These are phyloP conservation scores for Agrocybe pediades DNA, from an alignment of 768 basidiomycete species.

Conservation along the genomic window DNA sequence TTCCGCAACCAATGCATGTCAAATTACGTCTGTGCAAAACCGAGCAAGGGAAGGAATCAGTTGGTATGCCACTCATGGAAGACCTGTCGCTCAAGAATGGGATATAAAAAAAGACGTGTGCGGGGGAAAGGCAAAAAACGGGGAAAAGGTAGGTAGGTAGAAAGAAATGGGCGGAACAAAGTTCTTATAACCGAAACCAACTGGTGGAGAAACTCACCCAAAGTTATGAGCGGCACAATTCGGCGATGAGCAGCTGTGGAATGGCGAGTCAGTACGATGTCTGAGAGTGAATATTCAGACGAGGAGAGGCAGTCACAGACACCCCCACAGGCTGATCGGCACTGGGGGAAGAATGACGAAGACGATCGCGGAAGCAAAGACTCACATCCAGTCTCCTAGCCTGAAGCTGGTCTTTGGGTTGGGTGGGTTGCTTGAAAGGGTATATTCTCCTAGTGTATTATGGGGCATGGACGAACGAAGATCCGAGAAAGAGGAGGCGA, in stretches of 20 bases:
- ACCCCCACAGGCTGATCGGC: conserved; percentile 16
- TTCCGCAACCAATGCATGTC: conserved; percentile 77
- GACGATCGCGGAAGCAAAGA: conserved; percentile 19
- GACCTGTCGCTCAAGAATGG: too few relatives aligned
- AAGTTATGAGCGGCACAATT: conserved; percentile 85
- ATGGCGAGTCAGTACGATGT: conserved; percentile 16
- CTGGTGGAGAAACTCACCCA: conserved; percentile 56
- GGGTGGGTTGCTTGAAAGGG: conserved; percentile 70
- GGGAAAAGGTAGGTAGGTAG: conserved; percentile 7
- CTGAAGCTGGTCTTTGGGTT: conserved; percentile 69
- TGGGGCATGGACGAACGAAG: conserved; percentile 22
- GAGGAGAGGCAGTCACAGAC: neutral
- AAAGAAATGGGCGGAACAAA: conserved; percentile 5
- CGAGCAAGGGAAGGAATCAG: conserved; percentile 49
- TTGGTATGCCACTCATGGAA: conserved; percentile 37
- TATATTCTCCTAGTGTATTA: conserved; percentile 37
- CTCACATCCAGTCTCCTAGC: conserved; percentile 78
- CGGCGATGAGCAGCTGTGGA: conserved; percentile 55
- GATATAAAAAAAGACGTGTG: too few relatives aligned
- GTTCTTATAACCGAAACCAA: conserved; percentile 1
- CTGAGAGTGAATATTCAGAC: conserved; percentile 8
- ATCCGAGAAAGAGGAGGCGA: conserved; percentile 31
- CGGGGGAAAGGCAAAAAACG: conserved; percentile 5
- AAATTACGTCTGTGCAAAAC: conserved; percentile 70
- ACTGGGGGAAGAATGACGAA: conserved; percentile 12